phyloP scores from a whole-genome alignment of 1,284 basidiomycete species.

The Ustilago crameri region DNA sequence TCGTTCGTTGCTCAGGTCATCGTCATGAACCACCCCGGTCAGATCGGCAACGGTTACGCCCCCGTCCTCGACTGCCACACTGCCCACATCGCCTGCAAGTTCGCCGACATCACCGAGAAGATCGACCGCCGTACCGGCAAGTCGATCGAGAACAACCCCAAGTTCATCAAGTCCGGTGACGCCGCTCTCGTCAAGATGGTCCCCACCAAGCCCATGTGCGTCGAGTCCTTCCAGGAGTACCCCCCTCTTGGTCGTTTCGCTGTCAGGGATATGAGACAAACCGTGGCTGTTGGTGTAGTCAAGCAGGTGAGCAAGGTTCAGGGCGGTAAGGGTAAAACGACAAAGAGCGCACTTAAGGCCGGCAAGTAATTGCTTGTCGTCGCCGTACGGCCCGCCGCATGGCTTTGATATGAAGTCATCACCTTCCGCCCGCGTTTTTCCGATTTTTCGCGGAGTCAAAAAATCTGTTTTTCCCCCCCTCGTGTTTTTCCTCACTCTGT shows the following conservation, averaged over 20 bases:
- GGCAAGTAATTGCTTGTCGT: slow-evolving; percentile 51
- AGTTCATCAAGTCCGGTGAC: slow-evolving; percentile 79
- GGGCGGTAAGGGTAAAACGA: slow-evolving; percentile 73
- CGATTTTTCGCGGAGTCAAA: slow-evolving; percentile 45
- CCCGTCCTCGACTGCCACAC: slow-evolving; percentile 99
- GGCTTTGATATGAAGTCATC: neutral
- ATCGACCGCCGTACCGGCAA: slow-evolving; percentile 96
- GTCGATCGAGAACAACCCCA: slow-evolving; percentile 85
- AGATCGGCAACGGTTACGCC: slow-evolving; percentile 97
- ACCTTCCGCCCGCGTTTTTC: slow-evolving; percentile 39
- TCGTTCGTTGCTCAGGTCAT: slow-evolving; percentile 99
- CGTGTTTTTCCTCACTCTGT: slow-evolving; percentile 20
- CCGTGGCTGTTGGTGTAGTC: slow-evolving; percentile 90
- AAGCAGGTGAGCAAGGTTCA: slow-evolving; percentile 70
- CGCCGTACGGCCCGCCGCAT: neutral
- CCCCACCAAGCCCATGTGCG: slow-evolving; percentile 97
- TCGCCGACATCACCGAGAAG: slow-evolving; percentile 97
- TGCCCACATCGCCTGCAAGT: slow-evolving; percentile 99
- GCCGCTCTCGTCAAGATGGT: slow-evolving; percentile 96
- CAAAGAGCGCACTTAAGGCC: slow-evolving; percentile 90
- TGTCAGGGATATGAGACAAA: slow-evolving; percentile 72
- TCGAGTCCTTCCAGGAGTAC: slow-evolving; percentile 97
- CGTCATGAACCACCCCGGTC: slow-evolving; percentile 99
- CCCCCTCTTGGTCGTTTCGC: slow-evolving; percentile 98
- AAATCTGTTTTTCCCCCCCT: slow-evolving; percentile 14